Conservation (phyloP, 192 early-diverging fungal genomes). For the Entomortierella chlamydospora region DNA sequence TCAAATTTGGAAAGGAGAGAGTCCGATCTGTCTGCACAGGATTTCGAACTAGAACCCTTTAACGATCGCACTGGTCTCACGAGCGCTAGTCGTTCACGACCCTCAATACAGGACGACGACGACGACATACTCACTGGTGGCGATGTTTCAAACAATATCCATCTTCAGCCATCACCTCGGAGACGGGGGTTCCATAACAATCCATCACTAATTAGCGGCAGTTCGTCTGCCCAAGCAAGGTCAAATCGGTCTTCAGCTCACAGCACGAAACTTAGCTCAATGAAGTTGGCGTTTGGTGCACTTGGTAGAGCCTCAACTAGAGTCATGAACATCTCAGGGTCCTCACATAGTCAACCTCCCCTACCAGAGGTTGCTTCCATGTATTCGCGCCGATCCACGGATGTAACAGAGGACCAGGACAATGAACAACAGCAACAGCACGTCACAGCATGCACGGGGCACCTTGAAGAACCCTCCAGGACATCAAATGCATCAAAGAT, state of each 20-base stretch:
- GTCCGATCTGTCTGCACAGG: constrained; percentile 28
- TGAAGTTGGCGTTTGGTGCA: constrained; percentile 36
- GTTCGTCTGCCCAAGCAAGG: constrained; percentile 12
- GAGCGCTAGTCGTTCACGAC: not conserved
- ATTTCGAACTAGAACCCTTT: constrained; percentile 38
- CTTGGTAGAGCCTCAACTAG: constrained; percentile 43
- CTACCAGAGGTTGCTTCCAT: not conserved
- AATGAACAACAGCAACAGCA: constrained; percentile 1
- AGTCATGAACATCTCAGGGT: constrained; percentile 36
- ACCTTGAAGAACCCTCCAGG: not conserved
- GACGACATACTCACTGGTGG: constrained; percentile 14
- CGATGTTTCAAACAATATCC: not conserved
- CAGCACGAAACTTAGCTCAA: constrained; percentile 13
- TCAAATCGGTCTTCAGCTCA: constrained; percentile 14
- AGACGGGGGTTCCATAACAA: constrained; percentile 26
- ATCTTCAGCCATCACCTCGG: constrained; percentile 18
- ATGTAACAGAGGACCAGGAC: not conserved
- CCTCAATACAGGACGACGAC: constrained; percentile 12
- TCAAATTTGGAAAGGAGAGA: constrained; percentile 19
- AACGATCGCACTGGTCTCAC: constrained; percentile 42
- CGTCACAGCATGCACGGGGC: not conserved
- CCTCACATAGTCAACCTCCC: constrained; percentile 11
- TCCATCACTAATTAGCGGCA: constrained; percentile 7
- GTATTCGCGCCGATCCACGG: not conserved
- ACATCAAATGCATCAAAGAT: too few species aligned